Evolutionary conservation across 345 rosid genomes (phyloP), one percentile per base, ranked within the genome.

Genomic region (Ceriops decandra): DNA sequence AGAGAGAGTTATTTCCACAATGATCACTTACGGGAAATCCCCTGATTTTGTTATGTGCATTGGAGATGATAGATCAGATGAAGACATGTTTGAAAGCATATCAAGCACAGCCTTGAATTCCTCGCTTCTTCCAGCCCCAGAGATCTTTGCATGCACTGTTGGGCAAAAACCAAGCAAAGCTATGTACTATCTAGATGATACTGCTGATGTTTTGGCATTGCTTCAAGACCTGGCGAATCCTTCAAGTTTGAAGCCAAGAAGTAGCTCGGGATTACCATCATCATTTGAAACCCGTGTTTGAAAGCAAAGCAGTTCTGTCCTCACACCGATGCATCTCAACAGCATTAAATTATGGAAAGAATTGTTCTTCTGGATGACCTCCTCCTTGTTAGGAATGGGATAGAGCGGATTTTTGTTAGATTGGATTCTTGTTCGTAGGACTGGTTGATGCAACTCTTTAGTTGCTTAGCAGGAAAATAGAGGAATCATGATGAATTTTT

Each of bases 81-180:
- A 76, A 57, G 79, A 76, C 68, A 76, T 76, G 79, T 76, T 76
- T 32, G 75, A 76, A 7, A 71, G 72, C 49, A 67, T 76, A 67
- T 61, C 61, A 0, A 66, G 21, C 15, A 62, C 67, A 42, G 47
- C 60, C 13, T 66, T 33, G 30, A 33, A 16, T 66, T 53, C 54
- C 11, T 61, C 59, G 47, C 70, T 60, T 35, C 36, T 59, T 47
- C 26, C 68, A 27, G 62, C 63, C 30, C 79, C 79, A 1, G 75
- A 57, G 54, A 62, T 76, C 10, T 76, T 76, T 51, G 79, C 79
- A 19, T 76, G 79, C 69, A 76, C 79, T 7, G 79, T 76, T 16
- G 75, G 79, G 38, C 79, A 71, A 46, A 76, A 76, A 51, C 79
- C 79, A 16, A 76, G 79, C 79, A 76, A 76, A 49, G 79, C 79